Base-by-base conservation (phyloP, 2,329 filamentous ascomycete genomes). In the Paecilomyces sp. region DNA sequence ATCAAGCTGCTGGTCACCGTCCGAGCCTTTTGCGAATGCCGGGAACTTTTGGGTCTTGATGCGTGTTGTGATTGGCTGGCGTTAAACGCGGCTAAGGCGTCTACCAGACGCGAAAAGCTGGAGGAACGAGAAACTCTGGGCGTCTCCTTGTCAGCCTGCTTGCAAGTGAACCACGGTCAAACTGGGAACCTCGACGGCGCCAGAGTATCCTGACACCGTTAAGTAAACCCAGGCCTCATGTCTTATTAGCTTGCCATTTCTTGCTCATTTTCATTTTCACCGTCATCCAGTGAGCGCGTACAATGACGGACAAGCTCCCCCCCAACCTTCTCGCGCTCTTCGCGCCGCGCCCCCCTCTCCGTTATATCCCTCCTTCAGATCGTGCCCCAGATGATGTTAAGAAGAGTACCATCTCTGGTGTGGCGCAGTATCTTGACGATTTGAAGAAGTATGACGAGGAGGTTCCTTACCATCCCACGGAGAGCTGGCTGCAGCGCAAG, bases 271-370 rank as follows among this genome's bases (percentile, higher is more conserved):
- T 59, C 59, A 58, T 63, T 31, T 57, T 65, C 68, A 54, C 67
- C 65, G 58, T 63, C 66, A 11, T 57, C 56, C 41, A 51, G 55
- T 58, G 62, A 64, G 62, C 60, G 50, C 54, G 57, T 68, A 80
- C 68, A 63, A 99, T 97, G 94, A 97, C 94, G 56, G 93, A 97
- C 83, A 94, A 95, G 78, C 88, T 99, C 22, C 93, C 94, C 60
- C 91, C 90, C 59, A 93, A 96, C 74, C 85, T 97, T 61, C 84
- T 97, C 69, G 90, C 90, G 77, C 90, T 97, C 67, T 99, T 99
- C 80, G 90, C 93, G 78, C 91, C 94, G 73, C 90, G 94, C 61
- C 94, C 94, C 68, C 89, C 93, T 61, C 80, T 97, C 73, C 89
- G 92, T 76, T 97, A 91, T 83, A 86, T 96, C 62, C 88, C 89